Evolutionary conservation across 352 stramenopile genomes (phyloP), one percentile per base, ranked within the genome.

Genomic region (Globisporangium middletonii): DNA sequence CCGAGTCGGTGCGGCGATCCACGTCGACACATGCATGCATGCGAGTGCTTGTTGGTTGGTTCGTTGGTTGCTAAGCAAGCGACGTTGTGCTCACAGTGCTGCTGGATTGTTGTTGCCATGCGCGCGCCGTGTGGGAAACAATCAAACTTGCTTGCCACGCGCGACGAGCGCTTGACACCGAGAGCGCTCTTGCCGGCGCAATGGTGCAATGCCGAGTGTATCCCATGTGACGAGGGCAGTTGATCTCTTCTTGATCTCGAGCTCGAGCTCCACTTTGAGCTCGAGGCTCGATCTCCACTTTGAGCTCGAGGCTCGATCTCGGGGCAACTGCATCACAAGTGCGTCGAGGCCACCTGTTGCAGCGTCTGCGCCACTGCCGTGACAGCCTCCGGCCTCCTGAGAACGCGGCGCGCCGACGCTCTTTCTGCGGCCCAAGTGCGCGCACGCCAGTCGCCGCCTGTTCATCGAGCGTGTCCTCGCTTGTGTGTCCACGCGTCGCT

Each of bases 381-480:
- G 52, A 57, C 52, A 50, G 27, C 3, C 44, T 57, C 52, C 47
- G 52, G 27, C 28, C 41, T 57, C 52, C 52, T 57, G 52, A 57
- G 52, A 57, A 57, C 52, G 19, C 52, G 28, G 26, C 15, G 33
- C 33, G 9, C 13, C 38, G 38, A 18, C 38, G 38, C 41, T 19
- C 41, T 18, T n/a, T 19, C 41, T 41, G 19, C 45, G 27, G 16
- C 19, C 9, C 19, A 23, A n/a, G 49, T 26, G 41, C 52, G 50
- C 26, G 41, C 52, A 41, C 41, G 41, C 41, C 41, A 45, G 41
- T n/a, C 12, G 33, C 33, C 7, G 33, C 12, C 33, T 38, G 33
- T 38, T 18, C 41, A 45, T 44, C 18, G 35, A 8, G 9, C 35
- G 35, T 13, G 13, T 13, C 35, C 4, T 45, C n/a, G 13, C 15